Base-by-base conservation (phyloP, 2,329 filamentous ascomycete species). In the Aspergillus ruber region DNA sequence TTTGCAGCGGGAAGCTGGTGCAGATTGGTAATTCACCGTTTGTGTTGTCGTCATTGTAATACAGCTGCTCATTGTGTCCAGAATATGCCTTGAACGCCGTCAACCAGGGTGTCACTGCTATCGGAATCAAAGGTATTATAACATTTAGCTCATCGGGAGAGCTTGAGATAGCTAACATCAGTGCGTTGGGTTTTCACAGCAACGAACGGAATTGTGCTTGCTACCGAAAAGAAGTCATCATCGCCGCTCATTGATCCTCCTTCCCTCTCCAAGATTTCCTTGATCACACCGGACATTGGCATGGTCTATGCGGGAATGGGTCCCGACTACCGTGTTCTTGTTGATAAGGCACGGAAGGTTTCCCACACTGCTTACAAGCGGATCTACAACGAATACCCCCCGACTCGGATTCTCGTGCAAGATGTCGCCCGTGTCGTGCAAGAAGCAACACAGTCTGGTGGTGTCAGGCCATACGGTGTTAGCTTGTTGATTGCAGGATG, bases 271-370 rank as follows among this genome's bases (percentile, higher is more conserved):
- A 98, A 98, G 80, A 88, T 98, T 76, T 95, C 89, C 70, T 83
- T 94, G 69, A 90, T 98, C 76, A 98, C 93, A 42, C 93, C 93
- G 64, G 93, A 98, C 80, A 97, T 98, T 72, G 93, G 93, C 70
- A 96, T 97, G 88, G 93, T 98, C 63, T 98, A 98, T 77, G 90
- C 90, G 45, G 93, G 93, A 68, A 98, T 98, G 93, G 91, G 93
- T 25, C 93, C 93, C 50, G 93, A 98, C 73, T 98, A 97, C 77
- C 85, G 93, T 71, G 89, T 98, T 49, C 81, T 98, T 46, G 93
- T 97, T 61, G 93, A 98, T 78, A 91, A 90, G 73, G 93, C 93
- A 60, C 90, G 93, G 67, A 98, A 97, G 74, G 93, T 96, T 58
- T 95, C 90, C 48, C 93, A 98, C 76, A 95, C 93, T 42, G 86